These are phyloP conservation scores for Fusarium torulosum DNA, from an alignment of 2,329 filamentous ascomycete species.

Conservation along the genomic window DNA sequence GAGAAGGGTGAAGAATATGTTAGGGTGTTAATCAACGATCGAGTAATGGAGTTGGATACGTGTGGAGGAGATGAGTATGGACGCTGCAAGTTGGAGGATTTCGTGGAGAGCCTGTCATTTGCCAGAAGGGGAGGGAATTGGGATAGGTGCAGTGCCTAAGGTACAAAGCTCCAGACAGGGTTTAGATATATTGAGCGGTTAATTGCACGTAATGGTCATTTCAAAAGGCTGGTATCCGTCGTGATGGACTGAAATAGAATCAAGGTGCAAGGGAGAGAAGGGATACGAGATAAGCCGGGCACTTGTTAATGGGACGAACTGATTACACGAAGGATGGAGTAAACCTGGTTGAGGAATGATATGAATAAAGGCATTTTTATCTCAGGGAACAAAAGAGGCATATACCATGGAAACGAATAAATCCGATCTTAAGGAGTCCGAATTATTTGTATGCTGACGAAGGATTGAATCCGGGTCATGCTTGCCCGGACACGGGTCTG, in stretches of 20 bases:
- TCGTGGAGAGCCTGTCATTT: conserved; percentile 82
- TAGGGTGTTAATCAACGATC: conserved; percentile 84
- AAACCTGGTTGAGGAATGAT: not conserved
- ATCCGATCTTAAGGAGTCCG: not conserved
- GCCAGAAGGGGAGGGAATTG: conserved; percentile 79
- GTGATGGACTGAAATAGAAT: conserved; percentile 32
- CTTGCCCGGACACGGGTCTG: too few species aligned
- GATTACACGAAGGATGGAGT: not conserved
- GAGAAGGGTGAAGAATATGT: conserved; percentile 82
- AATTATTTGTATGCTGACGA: not conserved
- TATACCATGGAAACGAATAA: not conserved
- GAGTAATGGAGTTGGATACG: conserved; percentile 77
- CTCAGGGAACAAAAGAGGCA: not conserved
- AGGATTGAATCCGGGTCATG: not conserved
- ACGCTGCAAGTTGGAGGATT: conserved; percentile 75
- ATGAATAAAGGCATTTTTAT: not conserved
- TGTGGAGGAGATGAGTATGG: conserved; percentile 79
- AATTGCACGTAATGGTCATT: conserved; percentile 30
- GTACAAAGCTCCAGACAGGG: conserved; percentile 2
- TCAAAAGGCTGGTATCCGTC: conserved; percentile 7
- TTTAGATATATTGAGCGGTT: conserved; percentile 23
- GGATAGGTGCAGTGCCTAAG: conserved; percentile 56
- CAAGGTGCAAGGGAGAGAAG: conserved; percentile 8
- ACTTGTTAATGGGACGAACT: not conserved
- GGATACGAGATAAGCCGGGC: conserved; percentile 19